These are phyloP conservation scores for Talaromyces nanjingensis DNA, from an alignment of 495 filamentous ascomycete species.

Conservation along the genomic window DNA sequence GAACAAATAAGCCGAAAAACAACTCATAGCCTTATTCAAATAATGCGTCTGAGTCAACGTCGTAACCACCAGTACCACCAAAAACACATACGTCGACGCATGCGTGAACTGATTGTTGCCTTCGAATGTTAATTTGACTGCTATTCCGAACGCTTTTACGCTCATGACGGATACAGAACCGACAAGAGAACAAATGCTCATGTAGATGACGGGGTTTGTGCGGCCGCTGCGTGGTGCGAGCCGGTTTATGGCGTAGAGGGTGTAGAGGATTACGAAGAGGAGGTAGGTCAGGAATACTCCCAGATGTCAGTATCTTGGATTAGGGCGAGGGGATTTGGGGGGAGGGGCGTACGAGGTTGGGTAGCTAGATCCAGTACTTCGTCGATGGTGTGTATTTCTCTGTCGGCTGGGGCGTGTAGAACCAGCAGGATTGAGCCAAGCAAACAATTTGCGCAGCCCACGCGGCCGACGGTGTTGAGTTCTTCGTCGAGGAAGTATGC, in stretches of 20 bases:
- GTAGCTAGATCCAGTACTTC: constrained; percentile 83
- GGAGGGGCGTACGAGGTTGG: constrained; percentile 61
- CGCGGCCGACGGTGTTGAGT: constrained; percentile 80
- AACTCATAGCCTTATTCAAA: constrained; percentile 96
- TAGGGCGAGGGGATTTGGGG: not conserved
- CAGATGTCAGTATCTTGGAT: constrained; percentile 21
- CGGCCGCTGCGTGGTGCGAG: constrained; percentile 81
- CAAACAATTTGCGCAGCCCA: constrained; percentile 92
- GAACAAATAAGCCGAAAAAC: constrained; percentile 95
- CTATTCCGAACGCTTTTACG: constrained; percentile 95
- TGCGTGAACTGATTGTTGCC: constrained; percentile 93
- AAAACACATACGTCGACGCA: constrained; percentile 93
- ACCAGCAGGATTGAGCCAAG: constrained; percentile 97
- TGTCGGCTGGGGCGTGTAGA: constrained; percentile 90
- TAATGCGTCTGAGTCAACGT: constrained; percentile 99
- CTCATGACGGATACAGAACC: constrained; percentile 98
- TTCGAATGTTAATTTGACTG: constrained; percentile 82
- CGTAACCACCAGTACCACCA: constrained; percentile 84
- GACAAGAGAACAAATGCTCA: constrained; percentile 95
- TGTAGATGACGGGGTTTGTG: constrained; percentile 89
- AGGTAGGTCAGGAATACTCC: constrained; percentile 88
- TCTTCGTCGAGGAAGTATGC: constrained; percentile 92
- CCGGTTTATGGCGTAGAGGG: constrained; percentile 89
- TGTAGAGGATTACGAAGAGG: constrained; percentile 66
- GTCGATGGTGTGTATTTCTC: constrained; percentile 79